Evolutionary conservation across 202 grass and related monocot species (phyloP).

Genomic region (Setaria italica): DNA sequence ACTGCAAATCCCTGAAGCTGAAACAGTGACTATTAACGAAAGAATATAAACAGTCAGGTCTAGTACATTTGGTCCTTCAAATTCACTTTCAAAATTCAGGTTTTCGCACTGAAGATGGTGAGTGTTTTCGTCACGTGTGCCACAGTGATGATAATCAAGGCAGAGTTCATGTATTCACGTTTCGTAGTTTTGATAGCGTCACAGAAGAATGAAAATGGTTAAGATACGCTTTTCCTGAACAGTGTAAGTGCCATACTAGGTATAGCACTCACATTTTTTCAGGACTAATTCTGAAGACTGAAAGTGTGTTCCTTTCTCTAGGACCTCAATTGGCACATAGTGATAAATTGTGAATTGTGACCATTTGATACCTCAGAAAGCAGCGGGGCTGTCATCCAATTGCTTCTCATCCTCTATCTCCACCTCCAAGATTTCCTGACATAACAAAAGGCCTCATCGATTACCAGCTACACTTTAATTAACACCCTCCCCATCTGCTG

Average conservation of each 20-base stretch:
- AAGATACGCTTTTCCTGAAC: not conserved
- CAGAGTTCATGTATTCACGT: not conserved
- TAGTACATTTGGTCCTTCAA: not conserved
- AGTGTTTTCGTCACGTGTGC: not conserved
- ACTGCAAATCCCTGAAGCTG: not conserved
- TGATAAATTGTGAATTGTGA: no score
- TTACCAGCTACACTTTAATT: not conserved
- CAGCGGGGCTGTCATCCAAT: conserved; percentile 80
- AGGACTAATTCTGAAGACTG: not conserved
- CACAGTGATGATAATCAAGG: not conserved
- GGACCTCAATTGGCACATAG: not conserved
- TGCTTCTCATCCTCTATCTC: conserved; percentile 95
- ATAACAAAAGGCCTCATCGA: conserved; percentile 2
- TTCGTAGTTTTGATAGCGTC: not conserved
- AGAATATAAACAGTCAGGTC: not conserved
- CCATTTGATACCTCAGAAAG: conserved; percentile 60
- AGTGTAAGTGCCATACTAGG: not conserved
- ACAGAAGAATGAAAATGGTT: not conserved
- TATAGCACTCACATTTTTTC: no score
- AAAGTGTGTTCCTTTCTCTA: not conserved
- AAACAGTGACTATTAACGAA: not conserved
- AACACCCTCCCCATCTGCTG: not conserved
- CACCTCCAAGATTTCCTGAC: conserved; percentile 89
- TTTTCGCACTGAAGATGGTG: not conserved
- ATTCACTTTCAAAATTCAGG: conserved; percentile 23